These are phyloP conservation scores for Rhododendron molle DNA, from an alignment of 148 eudicot species.

Conservation along the genomic window DNA sequence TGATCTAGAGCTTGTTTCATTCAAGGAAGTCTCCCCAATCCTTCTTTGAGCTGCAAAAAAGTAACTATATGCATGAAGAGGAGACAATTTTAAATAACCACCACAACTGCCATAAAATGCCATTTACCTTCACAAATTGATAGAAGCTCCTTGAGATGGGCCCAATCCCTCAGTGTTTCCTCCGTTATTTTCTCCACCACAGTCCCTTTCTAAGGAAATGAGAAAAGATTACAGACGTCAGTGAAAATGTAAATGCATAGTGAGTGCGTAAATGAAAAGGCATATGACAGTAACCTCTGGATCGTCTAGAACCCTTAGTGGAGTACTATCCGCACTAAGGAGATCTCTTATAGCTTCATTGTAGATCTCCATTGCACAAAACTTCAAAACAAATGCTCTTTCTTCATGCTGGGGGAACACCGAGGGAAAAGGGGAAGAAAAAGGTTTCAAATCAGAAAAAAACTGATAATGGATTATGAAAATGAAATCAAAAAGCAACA, in stretches of 20 bases:
- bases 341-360: conserved; percentile 91
- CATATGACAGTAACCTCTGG: conserved; percentile 60
- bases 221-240: background rate
- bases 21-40: conserved; percentile 80
- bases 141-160: conserved; percentile 80
- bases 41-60: conserved; percentile 82
- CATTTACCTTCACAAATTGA: conserved; percentile 71
- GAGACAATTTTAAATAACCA: background rate
- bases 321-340: conserved; percentile 56
- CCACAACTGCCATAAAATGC: background rate
- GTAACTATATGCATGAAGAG: background rate
- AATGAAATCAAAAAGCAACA: background rate
- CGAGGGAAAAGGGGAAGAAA: background rate
- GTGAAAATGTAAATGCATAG: background rate
- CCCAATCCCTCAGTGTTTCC: conserved; percentile 51
- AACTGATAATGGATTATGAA: background rate
- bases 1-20: conserved; percentile 87
- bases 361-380: conserved; percentile 87
- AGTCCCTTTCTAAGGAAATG: conserved; percentile 67
- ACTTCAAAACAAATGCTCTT: conserved; percentile 72
- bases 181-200: conserved; percentile 86
- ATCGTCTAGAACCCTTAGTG: conserved; percentile 89
- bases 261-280: conserved; percentile 2
- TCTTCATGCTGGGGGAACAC: conserved; percentile 43
- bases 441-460: background rate